Evolutionary conservation across 1,284 basidiomycete species (phyloP).

Genomic region (Cystobasidium sp.): DNA sequence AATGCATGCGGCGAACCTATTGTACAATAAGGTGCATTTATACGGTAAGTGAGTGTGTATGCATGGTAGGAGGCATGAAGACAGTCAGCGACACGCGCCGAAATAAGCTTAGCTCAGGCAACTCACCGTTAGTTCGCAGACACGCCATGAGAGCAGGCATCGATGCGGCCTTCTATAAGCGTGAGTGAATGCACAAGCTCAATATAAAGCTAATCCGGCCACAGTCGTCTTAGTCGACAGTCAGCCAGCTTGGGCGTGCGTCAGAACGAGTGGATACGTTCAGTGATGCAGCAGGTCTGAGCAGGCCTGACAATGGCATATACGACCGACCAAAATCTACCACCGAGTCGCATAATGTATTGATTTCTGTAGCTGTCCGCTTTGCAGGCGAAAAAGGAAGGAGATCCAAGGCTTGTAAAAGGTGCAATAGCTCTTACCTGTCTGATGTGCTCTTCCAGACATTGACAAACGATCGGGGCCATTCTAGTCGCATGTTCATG

Average conservation of each 20-base stretch:
- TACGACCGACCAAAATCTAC: too few relatives aligned
- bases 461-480: slow-evolving; percentile 81
- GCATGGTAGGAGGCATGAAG: not conserved
- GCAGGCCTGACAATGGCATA: not conserved
- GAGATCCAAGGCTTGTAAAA: not conserved
- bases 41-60: not conserved
- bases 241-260: not conserved
- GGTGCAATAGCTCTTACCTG: slow-evolving; percentile 56
- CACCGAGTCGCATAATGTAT: not conserved
- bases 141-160: not conserved
- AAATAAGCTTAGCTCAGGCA: not conserved
- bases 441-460: slow-evolving; percentile 84
- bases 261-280: not conserved
- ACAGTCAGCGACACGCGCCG: not conserved
- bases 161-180: not conserved
- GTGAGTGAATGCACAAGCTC: slow-evolving; percentile 3
- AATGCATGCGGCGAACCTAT: not conserved
- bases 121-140: slow-evolving; percentile 13
- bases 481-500: slow-evolving; percentile 77
- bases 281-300: slow-evolving; percentile 2
- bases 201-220: not conserved
- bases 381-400: slow-evolving; percentile 9
- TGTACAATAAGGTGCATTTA: not conserved
- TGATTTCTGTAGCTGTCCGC: not conserved
- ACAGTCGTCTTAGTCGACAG: not conserved